These are phyloP conservation scores for Avena eriantha DNA, from an alignment of 176 grass and related monocot genomes.

Conservation along the genomic window DNA sequence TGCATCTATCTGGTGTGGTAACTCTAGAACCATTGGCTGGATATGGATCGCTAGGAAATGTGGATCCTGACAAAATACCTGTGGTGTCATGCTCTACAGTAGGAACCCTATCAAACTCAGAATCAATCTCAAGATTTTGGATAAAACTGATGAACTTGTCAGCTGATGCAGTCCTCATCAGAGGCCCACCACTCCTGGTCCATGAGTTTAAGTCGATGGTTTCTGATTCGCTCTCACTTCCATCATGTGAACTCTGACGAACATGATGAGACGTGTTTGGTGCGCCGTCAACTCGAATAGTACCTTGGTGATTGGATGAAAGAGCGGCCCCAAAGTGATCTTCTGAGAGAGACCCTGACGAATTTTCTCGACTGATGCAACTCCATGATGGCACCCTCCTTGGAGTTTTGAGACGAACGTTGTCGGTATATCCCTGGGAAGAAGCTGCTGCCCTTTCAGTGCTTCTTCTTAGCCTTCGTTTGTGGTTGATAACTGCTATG, in stretches of 20 bases:
- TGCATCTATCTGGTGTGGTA: conserved; percentile 30
- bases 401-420: conserved; percentile 51
- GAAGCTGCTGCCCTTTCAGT: conserved; percentile 57
- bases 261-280: conserved; percentile 31
- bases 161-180: conserved; percentile 90
- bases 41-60: conserved; percentile 6
- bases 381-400: conserved; percentile 95
- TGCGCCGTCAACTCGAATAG: background rate
- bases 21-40: conserved; percentile 32
- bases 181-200: conserved; percentile 90
- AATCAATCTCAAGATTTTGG: conserved; percentile 77
- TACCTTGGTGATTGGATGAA: conserved; percentile 49
- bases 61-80: conserved; percentile 33
- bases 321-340: conserved; percentile 46
- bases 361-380: conserved; percentile 87
- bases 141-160: conserved; percentile 77
- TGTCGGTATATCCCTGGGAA: conserved; percentile 52
- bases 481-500: conserved; percentile 84
- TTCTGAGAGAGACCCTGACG: conserved; percentile 83
- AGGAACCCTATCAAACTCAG: conserved; percentile 45
- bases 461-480: conserved; percentile 80
- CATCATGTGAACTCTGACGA: conserved; percentile 51
- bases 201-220: conserved; percentile 86
- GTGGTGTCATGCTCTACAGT: conserved; percentile 44
- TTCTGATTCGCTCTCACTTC: conserved; percentile 92